Base-by-base conservation (phyloP, 2,329 filamentous ascomycete genomes). In the Calonectria fujianensis region DNA sequence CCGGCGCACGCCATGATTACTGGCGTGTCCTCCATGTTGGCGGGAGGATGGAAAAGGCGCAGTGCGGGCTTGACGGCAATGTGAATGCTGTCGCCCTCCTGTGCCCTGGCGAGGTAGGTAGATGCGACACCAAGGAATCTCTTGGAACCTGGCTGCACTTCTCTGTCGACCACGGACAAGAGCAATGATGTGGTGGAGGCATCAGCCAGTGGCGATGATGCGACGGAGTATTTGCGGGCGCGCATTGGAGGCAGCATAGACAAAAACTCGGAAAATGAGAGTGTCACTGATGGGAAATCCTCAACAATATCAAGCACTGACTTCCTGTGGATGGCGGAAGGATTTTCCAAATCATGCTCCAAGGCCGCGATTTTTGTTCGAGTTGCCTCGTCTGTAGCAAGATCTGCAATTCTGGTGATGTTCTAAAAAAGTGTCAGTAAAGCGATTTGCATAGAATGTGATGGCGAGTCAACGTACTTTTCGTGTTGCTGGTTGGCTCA, bases 401-500 rank as follows among this genome's bases (percentile, higher is more conserved):
- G 69, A 35, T 79, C 78, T 3, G 77, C 71, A 32, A 83, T 51
- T 2, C 75, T 59, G 35, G 74, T 48, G 24, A 83, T 72, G 29
- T 82, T 82, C 89, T 89, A 8, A 35, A 18, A 5, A 51, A 48
- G 10, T 20, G 20, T 50, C 9, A 45, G n/a, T 6, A 20, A 14
- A 9, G 6, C 6, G 11, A 0, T 39, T 24, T 14, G 2, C 16
- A 24, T 24, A 1, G 4, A 18, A 13, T 37, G 31, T 18, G 18
- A 14, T 82, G 1, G 89, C 84, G 45, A 51, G 24, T 50, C 1
- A 7, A 48, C 39, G 14, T 84, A 87, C 89, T 64, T 91, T 89
- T 82, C 91, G 93, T 18, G 92, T 94, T 1, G 92, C 93, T 0
- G 92, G 92, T 77, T 93, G 92, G 6, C 89, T 89, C 1, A 95